A percentile compares a stretch with the other conserved stretches of the same genome.
Conservation (phyloP, 2,329 filamentous ascomycete species). For the Ambrosiella cleistominuta region DNA sequence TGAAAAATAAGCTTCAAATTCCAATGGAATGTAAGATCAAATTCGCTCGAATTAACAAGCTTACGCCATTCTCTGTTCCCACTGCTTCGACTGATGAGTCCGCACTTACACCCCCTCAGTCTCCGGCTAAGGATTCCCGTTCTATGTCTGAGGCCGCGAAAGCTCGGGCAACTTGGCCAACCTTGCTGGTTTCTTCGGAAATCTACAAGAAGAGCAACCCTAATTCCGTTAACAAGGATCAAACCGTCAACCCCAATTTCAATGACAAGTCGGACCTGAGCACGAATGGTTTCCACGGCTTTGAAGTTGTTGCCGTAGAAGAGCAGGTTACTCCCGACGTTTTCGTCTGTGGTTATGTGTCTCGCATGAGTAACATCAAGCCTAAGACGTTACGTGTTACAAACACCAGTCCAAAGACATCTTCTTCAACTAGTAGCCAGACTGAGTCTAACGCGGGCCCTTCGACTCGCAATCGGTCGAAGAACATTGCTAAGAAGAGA, state of each 20-base stretch:
- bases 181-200: conserved; percentile 5
- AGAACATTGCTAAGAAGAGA: conserved; percentile 52
- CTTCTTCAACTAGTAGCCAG: conserved; percentile 38
- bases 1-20: conserved; percentile 53
- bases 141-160: conserved; percentile 24
- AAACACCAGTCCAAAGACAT: conserved; percentile 5
- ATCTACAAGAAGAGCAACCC: conserved; percentile 12
- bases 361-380: background rate
- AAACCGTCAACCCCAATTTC: conserved; percentile 56
- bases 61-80: conserved; percentile 22
- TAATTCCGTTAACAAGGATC: conserved; percentile 30
- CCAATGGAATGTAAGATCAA: conserved; percentile 56
- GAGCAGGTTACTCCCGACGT: conserved; percentile 47
- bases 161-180: conserved; percentile 3
- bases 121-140: conserved; percentile 21
- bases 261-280: conserved; percentile 55
- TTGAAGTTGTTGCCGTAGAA: conserved; percentile 68
- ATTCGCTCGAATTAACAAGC: conserved; percentile 45
- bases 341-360: conserved; percentile 25
- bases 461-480: conserved; percentile 53
- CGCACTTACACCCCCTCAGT: conserved; percentile 23
- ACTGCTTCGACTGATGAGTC: background rate
- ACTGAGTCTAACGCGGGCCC: conserved; percentile 44
- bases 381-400: conserved; percentile 13
- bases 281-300: conserved; percentile 48